Base-by-base conservation (phyloP, 2,329 filamentous ascomycete genomes). In the Fusarium dlaminii region DNA sequence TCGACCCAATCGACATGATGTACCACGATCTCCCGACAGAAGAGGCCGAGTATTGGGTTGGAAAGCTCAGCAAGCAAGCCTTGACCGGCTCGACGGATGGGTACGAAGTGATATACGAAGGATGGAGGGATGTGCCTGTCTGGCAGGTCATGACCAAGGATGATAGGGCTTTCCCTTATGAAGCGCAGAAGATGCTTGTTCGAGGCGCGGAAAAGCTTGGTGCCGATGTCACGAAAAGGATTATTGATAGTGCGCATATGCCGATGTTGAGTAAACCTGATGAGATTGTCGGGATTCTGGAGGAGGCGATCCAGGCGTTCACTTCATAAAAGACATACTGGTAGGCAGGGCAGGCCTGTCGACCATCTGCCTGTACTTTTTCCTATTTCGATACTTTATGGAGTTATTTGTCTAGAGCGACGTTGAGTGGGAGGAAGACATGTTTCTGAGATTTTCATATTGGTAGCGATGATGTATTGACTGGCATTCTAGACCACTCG, bases 1-100 rank as follows among this genome's bases (percentile, higher is more conserved):
- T 79, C 7, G 72, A 83, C 24, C 77, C 84, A 0, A 71, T 81
- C 12, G 78, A 86, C 11, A 69, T 88, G 5, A 86, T 89, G 64
- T 89, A 88, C 65, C 85, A 88, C 67, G 87, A 89, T 75, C 66
- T 89, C 1, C 80, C 85, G 0, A 75, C 69, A 1, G 81, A 84
- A 2, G 86, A 88, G 58, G 84, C 79, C 0, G 78, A 83, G 8
- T 78, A 79, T 45, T 87, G 86, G 84, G 81, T 82, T 3, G 76
- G 75, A 0, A 81, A 83, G 65, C 83, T 88, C 10, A 80, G 75
- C 0, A 74, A 71, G 0, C 86, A 88, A 27, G 82, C 81, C 7
- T 74, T 86, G 13, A 86, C 84, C 54, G 75, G 86, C 1, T 72
- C 87, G n/a, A 83, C 82, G 8, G 83, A 86, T 40, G 86, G 85